These are phyloP conservation scores for Metarhizium sp. DNA, from an alignment of 2,329 filamentous ascomycete genomes.

Conservation along the genomic window DNA sequence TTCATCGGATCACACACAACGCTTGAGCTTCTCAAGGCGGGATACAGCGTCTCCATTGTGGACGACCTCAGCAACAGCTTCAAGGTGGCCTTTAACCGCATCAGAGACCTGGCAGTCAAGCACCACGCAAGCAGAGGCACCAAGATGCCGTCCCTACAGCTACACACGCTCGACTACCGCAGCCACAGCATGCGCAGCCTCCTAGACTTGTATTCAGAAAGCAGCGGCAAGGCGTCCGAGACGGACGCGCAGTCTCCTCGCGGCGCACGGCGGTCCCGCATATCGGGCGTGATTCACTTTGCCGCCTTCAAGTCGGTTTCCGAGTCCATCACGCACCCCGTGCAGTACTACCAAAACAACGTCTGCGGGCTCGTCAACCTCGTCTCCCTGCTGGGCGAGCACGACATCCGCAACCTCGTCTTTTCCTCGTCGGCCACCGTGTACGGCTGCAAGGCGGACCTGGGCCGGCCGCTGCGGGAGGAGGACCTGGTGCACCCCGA, in stretches of 20 bases:
- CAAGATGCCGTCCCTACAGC: conserved; percentile 19
- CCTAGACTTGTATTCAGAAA: conserved; percentile 22
- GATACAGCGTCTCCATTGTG: conserved; percentile 42
- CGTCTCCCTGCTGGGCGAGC: conserved; percentile 44
- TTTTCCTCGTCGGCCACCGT: conserved; percentile 62
- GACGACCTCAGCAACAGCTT: conserved; percentile 36
- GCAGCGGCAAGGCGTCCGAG: not conserved
- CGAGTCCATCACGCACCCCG: conserved; percentile 49
- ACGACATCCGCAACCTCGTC: conserved; percentile 55
- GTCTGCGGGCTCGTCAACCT: conserved; percentile 54
- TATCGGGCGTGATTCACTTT: conserved; percentile 58
- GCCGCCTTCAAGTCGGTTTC: conserved; percentile 58
- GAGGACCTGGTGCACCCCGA: conserved; percentile 41
- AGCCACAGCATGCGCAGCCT: conserved; percentile 27
- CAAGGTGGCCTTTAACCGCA: conserved; percentile 14
- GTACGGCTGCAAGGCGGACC: conserved; percentile 46
- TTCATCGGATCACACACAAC: conserved; percentile 48
- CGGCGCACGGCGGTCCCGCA: conserved; percentile 30
- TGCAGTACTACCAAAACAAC: conserved; percentile 61
- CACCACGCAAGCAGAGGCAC: conserved; percentile 15
- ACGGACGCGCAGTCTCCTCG: not conserved
- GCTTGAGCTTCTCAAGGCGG: conserved; percentile 42
- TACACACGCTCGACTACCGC: conserved; percentile 29
- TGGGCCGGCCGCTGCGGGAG: conserved; percentile 42
- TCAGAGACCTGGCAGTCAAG: conserved; percentile 14